Percentiles rank a stretch among this genome's conserved stretches.
Evolutionary conservation across 768 basidiomycete genomes (phyloP).

Genomic region (Lactifluus subvellereus): DNA sequence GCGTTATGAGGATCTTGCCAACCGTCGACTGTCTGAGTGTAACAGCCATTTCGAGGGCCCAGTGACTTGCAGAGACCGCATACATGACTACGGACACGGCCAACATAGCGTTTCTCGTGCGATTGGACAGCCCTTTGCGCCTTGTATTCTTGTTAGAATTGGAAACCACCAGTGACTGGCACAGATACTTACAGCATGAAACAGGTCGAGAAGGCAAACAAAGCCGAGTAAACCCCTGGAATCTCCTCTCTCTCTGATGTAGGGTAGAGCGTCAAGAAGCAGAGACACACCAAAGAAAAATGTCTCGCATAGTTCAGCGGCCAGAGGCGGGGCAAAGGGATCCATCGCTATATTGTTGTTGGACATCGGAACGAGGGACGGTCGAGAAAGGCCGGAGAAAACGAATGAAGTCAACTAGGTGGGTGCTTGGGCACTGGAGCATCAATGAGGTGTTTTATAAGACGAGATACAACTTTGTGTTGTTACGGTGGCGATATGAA

Average conservation of each 20-base stretch:
- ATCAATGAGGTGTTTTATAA: too few relatives aligned
- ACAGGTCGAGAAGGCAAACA: not conserved
- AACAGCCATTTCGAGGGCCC: not conserved
- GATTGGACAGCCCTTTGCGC: not conserved
- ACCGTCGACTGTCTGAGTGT: not conserved
- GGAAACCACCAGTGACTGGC: not conserved
- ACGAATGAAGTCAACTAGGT: too few relatives aligned
- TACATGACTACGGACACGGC: conserved; percentile 7
- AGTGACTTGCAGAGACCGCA: not conserved
- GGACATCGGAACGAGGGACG: too few relatives aligned
- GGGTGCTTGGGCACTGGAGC: too few relatives aligned
- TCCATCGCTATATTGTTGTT: too few relatives aligned
- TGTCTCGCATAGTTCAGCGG: too few relatives aligned
- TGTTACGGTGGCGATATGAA: too few relatives aligned
- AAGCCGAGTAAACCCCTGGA: not conserved
- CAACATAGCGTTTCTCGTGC: not conserved
- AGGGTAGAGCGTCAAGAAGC: too few relatives aligned
- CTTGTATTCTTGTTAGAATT: not conserved
- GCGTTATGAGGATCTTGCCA: not conserved
- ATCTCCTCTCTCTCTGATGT: not conserved
- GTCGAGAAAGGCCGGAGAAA: too few relatives aligned
- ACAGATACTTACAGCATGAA: not conserved
- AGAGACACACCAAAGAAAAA: too few relatives aligned
- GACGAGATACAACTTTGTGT: too few relatives aligned
- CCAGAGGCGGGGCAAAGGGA: too few relatives aligned